Percentiles rank a stretch among this genome's conserved stretches.
Conservation (phyloP, 805 yeast genomes). For the Debaryomyces tyrocola region DNA sequence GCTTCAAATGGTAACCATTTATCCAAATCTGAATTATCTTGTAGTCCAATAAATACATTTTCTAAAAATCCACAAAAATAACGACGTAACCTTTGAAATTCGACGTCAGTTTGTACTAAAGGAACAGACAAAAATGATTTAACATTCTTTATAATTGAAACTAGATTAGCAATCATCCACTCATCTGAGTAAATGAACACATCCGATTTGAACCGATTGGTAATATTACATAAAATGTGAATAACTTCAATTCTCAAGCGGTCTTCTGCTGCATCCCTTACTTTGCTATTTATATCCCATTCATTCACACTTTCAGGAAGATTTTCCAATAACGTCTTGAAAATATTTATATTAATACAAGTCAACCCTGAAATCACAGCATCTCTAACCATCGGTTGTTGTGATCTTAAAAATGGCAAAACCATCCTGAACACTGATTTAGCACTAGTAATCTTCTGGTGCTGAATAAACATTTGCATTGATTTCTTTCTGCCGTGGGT, state of each 20-base stretch:
- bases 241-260: slow-evolving; percentile 70
- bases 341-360: slow-evolving; percentile 86
- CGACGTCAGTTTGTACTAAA: slow-evolving; percentile 61
- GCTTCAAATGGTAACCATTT: slow-evolving; percentile 85
- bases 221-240: slow-evolving; percentile 68
- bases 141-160: slow-evolving; percentile 59
- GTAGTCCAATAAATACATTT: slow-evolving; percentile 61
- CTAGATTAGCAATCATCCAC: slow-evolving; percentile 64
- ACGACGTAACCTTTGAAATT: slow-evolving; percentile 73
- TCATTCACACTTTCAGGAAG: slow-evolving; percentile 58
- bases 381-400: slow-evolving; percentile 70
- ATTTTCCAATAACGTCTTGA: slow-evolving; percentile 76
- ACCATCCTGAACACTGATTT: slow-evolving; percentile 86
- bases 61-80: slow-evolving; percentile 84
- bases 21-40: slow-evolving; percentile 36
- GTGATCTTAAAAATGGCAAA: slow-evolving; percentile 72
- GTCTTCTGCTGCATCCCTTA: slow-evolving; percentile 36
- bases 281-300: slow-evolving; percentile 40
- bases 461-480: slow-evolving; percentile 80
- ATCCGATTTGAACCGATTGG: slow-evolving; percentile 57
- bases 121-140: slow-evolving; percentile 59
- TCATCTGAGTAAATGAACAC: slow-evolving; percentile 59
- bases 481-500: slow-evolving; percentile 75
- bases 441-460: slow-evolving; percentile 90
- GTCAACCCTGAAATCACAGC: slow-evolving; percentile 89